phyloP scores from a whole-genome alignment of 2,329 filamentous ascomycete genomes.

The Alternaria solani region DNA sequence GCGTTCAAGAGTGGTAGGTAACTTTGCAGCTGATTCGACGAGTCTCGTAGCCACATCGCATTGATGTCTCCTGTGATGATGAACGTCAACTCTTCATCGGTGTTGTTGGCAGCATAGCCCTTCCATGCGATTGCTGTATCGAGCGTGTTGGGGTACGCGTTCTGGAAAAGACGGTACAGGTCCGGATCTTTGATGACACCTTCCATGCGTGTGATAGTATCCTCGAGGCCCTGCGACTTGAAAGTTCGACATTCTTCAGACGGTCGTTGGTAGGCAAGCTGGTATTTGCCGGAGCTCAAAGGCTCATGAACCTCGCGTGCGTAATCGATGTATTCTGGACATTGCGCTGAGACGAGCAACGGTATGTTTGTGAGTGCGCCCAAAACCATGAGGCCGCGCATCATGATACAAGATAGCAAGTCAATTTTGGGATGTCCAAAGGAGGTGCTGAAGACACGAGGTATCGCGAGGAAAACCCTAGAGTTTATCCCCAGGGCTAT shows the following conservation, averaged over 20 bases:
- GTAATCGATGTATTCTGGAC: constrained; percentile 57
- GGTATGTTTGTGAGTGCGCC: constrained; percentile 26
- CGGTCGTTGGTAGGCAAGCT: constrained; percentile 57
- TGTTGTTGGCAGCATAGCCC: constrained; percentile 64
- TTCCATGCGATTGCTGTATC: constrained; percentile 77
- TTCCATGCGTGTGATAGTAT: constrained; percentile 46
- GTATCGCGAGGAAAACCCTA: not conserved
- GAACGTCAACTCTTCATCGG: constrained; percentile 70
- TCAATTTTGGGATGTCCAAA: not conserved
- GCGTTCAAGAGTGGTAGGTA: constrained; percentile 69
- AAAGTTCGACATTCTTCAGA: constrained; percentile 57
- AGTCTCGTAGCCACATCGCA: constrained; percentile 64
- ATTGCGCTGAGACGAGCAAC: constrained; percentile 43
- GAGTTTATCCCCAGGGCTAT: constrained; percentile 3
- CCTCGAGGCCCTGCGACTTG: constrained; percentile 55
- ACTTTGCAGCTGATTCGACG: constrained; percentile 75
- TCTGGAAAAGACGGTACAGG: constrained; percentile 73
- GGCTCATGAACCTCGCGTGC: constrained; percentile 53
- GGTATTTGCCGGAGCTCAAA: constrained; percentile 54
- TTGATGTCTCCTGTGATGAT: constrained; percentile 67
- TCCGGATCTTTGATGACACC: constrained; percentile 62
- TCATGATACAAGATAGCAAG: constrained; percentile 20
- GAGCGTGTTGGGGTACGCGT: constrained; percentile 77
- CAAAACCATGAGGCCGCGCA: constrained; percentile 33
- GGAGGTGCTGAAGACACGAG: not conserved